A percentile compares a stretch with the other conserved stretches of the same genome.
phyloP scores from a whole-genome alignment of 176 grass and related monocot species.

The Aegilops sharonensis region DNA sequence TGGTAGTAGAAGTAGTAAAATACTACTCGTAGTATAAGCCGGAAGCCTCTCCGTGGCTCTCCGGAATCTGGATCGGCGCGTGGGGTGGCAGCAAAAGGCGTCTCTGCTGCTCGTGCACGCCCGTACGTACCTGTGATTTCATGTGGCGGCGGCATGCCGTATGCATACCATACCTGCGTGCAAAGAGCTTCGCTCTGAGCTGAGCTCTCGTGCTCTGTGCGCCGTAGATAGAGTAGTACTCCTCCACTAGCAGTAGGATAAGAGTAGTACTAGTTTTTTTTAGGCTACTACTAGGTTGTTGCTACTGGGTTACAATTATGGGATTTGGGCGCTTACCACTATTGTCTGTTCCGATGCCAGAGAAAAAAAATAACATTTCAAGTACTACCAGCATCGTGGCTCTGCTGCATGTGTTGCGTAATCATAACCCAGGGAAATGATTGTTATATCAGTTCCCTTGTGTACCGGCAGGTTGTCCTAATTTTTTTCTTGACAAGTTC shows the following conservation, averaged over 20 bases:
- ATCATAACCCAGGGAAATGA: background rate
- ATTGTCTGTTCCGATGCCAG: background rate
- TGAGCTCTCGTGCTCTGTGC: background rate
- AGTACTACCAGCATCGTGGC: slow-evolving; percentile 20
- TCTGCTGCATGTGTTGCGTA: background rate
- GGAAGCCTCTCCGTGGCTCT: background rate
- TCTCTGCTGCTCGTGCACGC: background rate
- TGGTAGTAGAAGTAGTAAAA: background rate
- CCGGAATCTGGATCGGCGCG: slow-evolving; percentile 14
- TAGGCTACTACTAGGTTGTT: background rate
- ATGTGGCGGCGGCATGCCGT: slow-evolving; percentile 22
- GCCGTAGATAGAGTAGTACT: background rate
- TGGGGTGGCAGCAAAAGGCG: background rate
- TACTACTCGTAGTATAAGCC: background rate
- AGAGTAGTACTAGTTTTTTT: background rate
- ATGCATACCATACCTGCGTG: background rate
- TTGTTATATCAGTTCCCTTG: background rate
- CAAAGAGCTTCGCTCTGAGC: background rate
- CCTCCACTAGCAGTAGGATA: background rate
- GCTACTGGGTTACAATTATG: background rate
- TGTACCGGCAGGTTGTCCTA: background rate
- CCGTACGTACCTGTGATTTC: slow-evolving; percentile 55
- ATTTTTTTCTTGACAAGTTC: background rate
- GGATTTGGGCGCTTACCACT: slow-evolving; percentile 21
- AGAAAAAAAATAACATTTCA: slow-evolving; percentile 18